Conservation (phyloP, 768 basidiomycete genomes). For the Panaeolus papilionaceus region DNA sequence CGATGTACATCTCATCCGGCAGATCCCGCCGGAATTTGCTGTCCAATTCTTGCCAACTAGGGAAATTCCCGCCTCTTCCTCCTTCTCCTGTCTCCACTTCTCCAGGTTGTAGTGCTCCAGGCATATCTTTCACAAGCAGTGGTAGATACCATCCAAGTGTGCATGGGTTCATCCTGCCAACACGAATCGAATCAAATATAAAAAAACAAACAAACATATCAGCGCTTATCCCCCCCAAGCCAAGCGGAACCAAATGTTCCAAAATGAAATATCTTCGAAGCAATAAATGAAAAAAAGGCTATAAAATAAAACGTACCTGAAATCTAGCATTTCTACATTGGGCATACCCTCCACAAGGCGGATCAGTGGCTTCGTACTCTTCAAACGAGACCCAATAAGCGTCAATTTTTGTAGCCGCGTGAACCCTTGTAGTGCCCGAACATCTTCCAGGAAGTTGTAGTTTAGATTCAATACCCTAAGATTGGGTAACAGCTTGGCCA, state of each 20-base stretch:
- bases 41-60: constrained; percentile 80
- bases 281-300: not conserved
- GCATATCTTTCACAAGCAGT: constrained; percentile 72
- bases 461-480: constrained; percentile 93
- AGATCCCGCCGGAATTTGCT: constrained; percentile 87
- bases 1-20: constrained; percentile 87
- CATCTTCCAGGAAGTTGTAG: constrained; percentile 92
- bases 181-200: constrained; percentile 5
- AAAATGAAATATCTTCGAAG: constrained; percentile 11
- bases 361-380: constrained; percentile 76
- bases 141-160: constrained; percentile 97
- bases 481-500: constrained; percentile 78
- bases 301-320: constrained; percentile 58
- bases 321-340: constrained; percentile 89
- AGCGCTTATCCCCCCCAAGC: constrained; percentile 12
- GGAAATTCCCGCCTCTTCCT: constrained; percentile 28
- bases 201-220: constrained; percentile 13
- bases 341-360: constrained; percentile 72
- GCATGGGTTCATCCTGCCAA: constrained; percentile 87
- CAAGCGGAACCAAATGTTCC: constrained; percentile 15
- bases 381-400: constrained; percentile 84
- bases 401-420: constrained; percentile 81
- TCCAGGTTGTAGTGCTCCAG: constrained; percentile 71
- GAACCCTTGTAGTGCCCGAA: constrained; percentile 71
- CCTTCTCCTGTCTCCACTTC: constrained; percentile 39